A percentile compares a stretch with the other conserved stretches of the same genome.
These are phyloP conservation scores for Fusarium sp. DNA, from an alignment of 2,329 filamentous ascomycete species.

Conservation along the genomic window DNA sequence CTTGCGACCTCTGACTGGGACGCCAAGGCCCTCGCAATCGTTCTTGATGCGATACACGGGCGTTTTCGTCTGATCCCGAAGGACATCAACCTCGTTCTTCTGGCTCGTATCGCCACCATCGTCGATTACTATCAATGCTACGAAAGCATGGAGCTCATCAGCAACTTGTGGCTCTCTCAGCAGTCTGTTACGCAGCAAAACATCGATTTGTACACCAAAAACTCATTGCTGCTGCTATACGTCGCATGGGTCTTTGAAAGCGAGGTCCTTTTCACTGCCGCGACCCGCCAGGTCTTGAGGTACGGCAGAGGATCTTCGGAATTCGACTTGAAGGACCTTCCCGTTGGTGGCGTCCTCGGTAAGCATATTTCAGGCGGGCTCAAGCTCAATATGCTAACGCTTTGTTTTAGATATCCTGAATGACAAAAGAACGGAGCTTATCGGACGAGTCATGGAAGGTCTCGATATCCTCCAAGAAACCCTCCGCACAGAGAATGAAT, in stretches of 20 bases:
- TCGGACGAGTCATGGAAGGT: fast-evolving
- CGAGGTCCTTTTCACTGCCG: fast-evolving
- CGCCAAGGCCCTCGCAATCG: background rate
- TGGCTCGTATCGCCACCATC: background rate
- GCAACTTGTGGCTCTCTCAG: background rate
- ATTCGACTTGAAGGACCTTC: background rate
- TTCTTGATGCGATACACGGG: background rate
- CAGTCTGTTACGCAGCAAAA: background rate
- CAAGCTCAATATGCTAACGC: background rate
- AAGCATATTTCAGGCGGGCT: fast-evolving
- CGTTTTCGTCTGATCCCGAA: background rate
- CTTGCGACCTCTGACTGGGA: background rate
- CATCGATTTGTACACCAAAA: background rate
- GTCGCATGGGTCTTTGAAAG: background rate
- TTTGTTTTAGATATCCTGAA: background rate
- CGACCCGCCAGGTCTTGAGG: fast-evolving
- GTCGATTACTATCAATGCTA: conserved; percentile 17
- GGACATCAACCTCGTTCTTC: background rate
- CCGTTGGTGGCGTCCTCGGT: background rate
- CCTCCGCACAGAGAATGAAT: fast-evolving
- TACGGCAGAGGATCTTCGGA: fast-evolving
- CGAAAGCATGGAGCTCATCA: background rate
- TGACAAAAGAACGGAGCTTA: background rate
- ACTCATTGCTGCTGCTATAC: background rate
- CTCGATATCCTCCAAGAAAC: fast-evolving